Percentiles rank a stretch among this genome's conserved stretches.
Conservation (phyloP, 805 yeast genomes). For the Kodamaea restingae region DNA sequence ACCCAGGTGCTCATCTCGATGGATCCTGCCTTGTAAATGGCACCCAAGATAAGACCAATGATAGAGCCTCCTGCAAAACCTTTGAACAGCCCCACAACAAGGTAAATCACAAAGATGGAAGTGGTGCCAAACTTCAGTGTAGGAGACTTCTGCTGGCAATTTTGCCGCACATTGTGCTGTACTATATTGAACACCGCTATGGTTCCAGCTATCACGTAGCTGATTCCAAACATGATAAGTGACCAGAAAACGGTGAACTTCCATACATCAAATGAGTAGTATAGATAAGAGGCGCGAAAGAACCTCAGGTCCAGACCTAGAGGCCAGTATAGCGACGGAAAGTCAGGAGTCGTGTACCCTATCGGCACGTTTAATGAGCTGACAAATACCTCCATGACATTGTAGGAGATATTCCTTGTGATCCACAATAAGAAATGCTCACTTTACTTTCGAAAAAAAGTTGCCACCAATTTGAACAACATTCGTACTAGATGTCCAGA, state of each 20-base stretch:
- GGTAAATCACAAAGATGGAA: conserved; percentile 44
- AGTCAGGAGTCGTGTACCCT: conserved; percentile 73
- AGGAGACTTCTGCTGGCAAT: conserved; percentile 2
- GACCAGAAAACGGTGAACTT: conserved; percentile 79
- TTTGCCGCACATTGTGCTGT: conserved; percentile 18
- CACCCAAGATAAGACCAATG: conserved; percentile 69
- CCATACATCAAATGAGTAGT: conserved; percentile 73
- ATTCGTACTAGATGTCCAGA: conserved; percentile 58
- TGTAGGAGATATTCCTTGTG: neutral
- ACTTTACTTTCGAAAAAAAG: conserved; percentile 7
- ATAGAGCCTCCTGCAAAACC: conserved; percentile 73
- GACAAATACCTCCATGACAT: conserved; percentile 26
- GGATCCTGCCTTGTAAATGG: conserved; percentile 74
- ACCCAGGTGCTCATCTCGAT: conserved; percentile 94
- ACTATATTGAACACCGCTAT: conserved; percentile 43
- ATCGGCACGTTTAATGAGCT: conserved; percentile 62
- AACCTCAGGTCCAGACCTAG: conserved; percentile 32
- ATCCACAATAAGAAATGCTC: too few species aligned
- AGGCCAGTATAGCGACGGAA: conserved; percentile 83
- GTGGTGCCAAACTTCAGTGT: conserved; percentile 25
- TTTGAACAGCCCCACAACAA: conserved; percentile 53
- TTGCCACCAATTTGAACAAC: conserved; percentile 9
- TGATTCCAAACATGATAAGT: conserved; percentile 57
- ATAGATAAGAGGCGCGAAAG: conserved; percentile 55
- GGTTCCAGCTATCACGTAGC: conserved; percentile 62